phyloP scores from a whole-genome alignment of 257 asterid genomes.

The Solanum arcanum region DNA sequence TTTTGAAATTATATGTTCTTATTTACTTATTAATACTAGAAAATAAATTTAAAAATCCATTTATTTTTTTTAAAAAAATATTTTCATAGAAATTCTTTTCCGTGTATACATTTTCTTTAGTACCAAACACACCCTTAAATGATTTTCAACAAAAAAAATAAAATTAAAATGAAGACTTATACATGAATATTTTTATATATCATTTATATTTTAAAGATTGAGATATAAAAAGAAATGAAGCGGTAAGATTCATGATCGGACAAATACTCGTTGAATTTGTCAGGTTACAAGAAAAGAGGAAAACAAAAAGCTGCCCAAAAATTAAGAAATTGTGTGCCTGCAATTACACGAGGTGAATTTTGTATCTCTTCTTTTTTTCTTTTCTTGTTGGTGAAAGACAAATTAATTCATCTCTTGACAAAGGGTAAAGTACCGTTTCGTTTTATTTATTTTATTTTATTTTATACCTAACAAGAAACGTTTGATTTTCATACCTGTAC shows the following conservation, averaged over 20 bases:
- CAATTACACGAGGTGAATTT: not conserved
- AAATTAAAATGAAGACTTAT: not conserved
- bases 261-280: not conserved
- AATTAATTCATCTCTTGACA: not conserved
- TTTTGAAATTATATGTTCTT: too few species aligned
- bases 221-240: not conserved
- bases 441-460: too few species aligned
- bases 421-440: not conserved
- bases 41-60: too few species aligned
- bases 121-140: too few species aligned
- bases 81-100: too few species aligned
- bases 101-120: too few species aligned
- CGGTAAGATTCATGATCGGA: not conserved
- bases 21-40: too few species aligned
- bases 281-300: not conserved
- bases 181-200: not conserved
- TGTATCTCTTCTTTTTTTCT: not conserved
- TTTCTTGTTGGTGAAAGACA: not conserved
- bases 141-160: not conserved
- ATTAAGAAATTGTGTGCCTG: not conserved
- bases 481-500: not conserved
- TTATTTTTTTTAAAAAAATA: too few species aligned
- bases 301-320: not conserved
- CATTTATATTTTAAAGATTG: not conserved
- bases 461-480: not conserved